These are phyloP conservation scores for Pichia norvegensis DNA, from an alignment of 1,139 yeast species.

Conservation along the genomic window DNA sequence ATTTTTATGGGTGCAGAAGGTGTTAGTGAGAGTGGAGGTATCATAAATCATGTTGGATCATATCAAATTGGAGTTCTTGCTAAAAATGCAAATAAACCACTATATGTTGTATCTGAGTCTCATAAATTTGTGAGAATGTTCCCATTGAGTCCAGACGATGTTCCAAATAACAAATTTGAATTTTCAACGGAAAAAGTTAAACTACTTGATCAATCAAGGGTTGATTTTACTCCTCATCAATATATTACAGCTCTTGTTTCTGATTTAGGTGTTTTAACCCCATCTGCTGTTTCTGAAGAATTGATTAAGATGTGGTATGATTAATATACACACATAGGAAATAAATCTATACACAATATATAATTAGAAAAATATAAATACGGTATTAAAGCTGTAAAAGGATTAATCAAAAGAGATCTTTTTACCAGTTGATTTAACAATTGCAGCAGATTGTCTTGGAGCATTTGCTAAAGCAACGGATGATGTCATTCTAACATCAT, in stretches of 20 bases:
- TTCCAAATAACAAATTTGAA: conserved; percentile 44
- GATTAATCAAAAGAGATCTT: conserved; percentile 50
- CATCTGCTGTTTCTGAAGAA: conserved; percentile 96
- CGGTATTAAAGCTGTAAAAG: background rate
- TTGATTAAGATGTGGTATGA: conserved; percentile 97
- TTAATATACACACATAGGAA: conserved; percentile 24
- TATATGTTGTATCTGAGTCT: conserved; percentile 89
- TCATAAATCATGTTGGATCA: conserved; percentile 90
- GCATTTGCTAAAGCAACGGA: conserved; percentile 86
- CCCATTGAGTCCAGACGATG: conserved; percentile 88
- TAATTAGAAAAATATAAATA: background rate
- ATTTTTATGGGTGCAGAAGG: conserved; percentile 98
- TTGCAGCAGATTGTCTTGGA: conserved; percentile 83
- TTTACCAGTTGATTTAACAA: conserved; percentile 86
- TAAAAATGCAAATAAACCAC: conserved; percentile 81
- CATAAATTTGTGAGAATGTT: conserved; percentile 95
- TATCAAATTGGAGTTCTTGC: conserved; percentile 94
- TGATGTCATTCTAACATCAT: conserved; percentile 54
- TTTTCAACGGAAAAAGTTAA: conserved; percentile 36
- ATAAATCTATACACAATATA: background rate
- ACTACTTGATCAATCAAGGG: conserved; percentile 27
- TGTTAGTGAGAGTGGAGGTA: conserved; percentile 97
- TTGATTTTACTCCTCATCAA: conserved; percentile 95
- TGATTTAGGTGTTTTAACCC: conserved; percentile 92
- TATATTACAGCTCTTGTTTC: conserved; percentile 93